Percentiles rank a stretch among this genome's conserved stretches.
Evolutionary conservation across 305 asterid species (phyloP).

Genomic region (Solanum hybrid): DNA sequence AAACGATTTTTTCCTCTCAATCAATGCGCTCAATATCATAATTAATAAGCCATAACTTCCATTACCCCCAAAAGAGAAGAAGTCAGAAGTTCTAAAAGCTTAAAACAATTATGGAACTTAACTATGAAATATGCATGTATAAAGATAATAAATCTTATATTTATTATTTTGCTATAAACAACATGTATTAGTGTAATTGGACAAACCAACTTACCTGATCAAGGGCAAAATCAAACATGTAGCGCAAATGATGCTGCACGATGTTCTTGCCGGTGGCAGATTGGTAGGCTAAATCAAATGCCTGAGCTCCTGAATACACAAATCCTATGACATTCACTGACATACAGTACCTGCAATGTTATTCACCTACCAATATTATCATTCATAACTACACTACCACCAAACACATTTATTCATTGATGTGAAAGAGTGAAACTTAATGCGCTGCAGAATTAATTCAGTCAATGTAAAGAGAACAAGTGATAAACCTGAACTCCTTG

Average conservation of each 20-base stretch:
- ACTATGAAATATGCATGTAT: background rate
- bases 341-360: constrained; percentile 58
- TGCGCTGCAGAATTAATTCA: background rate
- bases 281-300: constrained; percentile 35
- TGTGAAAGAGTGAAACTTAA: background rate
- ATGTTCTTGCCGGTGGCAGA: constrained; percentile 42
- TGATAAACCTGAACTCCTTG: constrained; percentile 64
- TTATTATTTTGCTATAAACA: background rate
- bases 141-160: background rate
- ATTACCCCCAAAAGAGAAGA: background rate
- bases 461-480: background rate
- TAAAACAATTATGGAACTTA: background rate
- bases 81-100: background rate
- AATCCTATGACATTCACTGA: constrained; percentile 65
- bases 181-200: background rate
- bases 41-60: background rate
- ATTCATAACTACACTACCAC: background rate
- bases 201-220: constrained; percentile 60
- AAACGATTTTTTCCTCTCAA: background rate
- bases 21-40: background rate
- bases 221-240: constrained; percentile 54
- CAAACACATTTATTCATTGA: background rate
- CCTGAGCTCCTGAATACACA: constrained; percentile 66
- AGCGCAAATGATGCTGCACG: constrained; percentile 30
- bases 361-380: background rate